Base-by-base conservation (phyloP, 1,139 yeast genomes). In the Schizosaccharomyces versatilis region DNA sequence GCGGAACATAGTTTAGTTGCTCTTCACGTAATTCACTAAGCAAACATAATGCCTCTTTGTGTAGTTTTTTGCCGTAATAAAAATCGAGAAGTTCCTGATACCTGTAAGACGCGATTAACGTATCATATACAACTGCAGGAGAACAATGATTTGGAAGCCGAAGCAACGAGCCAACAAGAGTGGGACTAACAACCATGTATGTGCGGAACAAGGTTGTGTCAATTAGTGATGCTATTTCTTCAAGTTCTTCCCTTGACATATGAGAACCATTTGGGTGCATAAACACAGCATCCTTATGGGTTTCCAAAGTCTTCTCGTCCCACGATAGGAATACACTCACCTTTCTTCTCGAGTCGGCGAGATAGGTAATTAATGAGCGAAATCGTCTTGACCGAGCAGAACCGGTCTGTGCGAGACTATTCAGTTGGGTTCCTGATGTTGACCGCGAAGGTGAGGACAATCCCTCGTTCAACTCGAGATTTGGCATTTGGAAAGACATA, bases 201-300 rank as follows among this genome's bases (percentile, higher is more conserved):
- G 94, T 78, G 55, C 78, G 71, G 62, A 90, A 84, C 38, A 90
- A 70, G 0, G 86, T 74, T 0, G 95, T 84, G 63, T 90, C 98
- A 5, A 90, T 76, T 1, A 79, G 67, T 10, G 66, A 67, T 1
- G 82, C 76, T 10, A 75, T 65, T 3, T 64, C 62, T 3, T 64
- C 63, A 14, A 71, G 63, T 53, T 68, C 61, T 15, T 42, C 54
- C 15, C 41, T 32, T 7, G 53, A 40, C 19, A 53, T 38, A 2
- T 52, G 53, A 19, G 51, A 36, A 1, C 69, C 66, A 47, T 58
- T 51, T 9, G n/a, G 52, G 51, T 61, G 66, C 58, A 52, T 67
- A 59, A 54, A 62, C 62, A 48, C 60, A 56, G 17, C 67, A 66
- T 19, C 61, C 62, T 42, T 59, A 59, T 51, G 61, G 57, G 8